These are phyloP conservation scores for Chamaenerion angustifolium DNA, from an alignment of 345 rosid species.

Conservation along the genomic window DNA sequence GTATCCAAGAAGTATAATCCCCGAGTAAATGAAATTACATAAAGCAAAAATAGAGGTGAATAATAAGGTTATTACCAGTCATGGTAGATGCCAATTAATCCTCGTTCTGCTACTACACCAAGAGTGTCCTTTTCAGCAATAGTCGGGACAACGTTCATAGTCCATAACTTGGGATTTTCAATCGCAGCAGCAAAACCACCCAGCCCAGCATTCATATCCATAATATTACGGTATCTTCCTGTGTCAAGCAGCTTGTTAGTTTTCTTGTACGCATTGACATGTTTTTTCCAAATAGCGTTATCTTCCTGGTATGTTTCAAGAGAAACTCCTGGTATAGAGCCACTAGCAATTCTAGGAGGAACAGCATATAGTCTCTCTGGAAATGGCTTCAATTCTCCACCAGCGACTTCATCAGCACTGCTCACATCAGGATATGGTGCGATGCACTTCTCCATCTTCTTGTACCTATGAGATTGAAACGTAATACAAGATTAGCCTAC, in stretches of 20 bases:
- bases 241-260: slow-evolving; percentile 37
- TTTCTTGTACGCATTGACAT: slow-evolving; percentile 38
- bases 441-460: slow-evolving; percentile 51
- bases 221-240: slow-evolving; percentile 51
- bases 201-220: slow-evolving; percentile 72
- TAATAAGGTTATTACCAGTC: slow-evolving; percentile 26
- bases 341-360: slow-evolving; percentile 41
- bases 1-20: too few species aligned
- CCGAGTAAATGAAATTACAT: too few species aligned
- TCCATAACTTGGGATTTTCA: slow-evolving; percentile 51
- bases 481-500: too few species aligned
- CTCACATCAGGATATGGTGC: slow-evolving; percentile 47
- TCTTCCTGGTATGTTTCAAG: slow-evolving; percentile 34
- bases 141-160: slow-evolving; percentile 64
- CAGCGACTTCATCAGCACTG: slow-evolving; percentile 23
- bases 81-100: slow-evolving; percentile 71
- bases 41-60: too few species aligned
- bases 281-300: slow-evolving; percentile 41
- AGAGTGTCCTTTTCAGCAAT: slow-evolving; percentile 45
- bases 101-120: slow-evolving; percentile 47
- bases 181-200: slow-evolving; percentile 68
- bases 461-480: slow-evolving; percentile 20
- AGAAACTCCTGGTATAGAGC: slow-evolving; percentile 32
- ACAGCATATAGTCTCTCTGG: slow-evolving; percentile 43
- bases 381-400: slow-evolving; percentile 33